A percentile compares a stretch with the other conserved stretches of the same genome.
phyloP scores from a whole-genome alignment of 2,329 filamentous ascomycete species.

The Phialemonium atrogriseum region DNA sequence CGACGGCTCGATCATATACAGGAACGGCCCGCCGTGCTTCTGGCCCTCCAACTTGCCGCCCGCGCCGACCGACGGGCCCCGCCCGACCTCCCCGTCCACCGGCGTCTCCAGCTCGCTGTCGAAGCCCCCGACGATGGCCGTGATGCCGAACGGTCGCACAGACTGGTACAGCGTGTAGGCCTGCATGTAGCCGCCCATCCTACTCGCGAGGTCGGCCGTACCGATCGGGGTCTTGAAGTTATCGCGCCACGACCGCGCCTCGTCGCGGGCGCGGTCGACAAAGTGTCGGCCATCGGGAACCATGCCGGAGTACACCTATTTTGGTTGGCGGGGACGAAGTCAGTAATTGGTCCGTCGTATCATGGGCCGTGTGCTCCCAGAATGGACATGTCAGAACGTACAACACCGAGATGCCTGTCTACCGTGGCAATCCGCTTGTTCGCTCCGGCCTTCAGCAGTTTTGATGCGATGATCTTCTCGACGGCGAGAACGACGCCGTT shows the following conservation, averaged over 20 bases:
- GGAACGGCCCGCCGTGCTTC: conserved; percentile 78
- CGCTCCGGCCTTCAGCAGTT: conserved; percentile 86
- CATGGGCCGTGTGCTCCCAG: no score
- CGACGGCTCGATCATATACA: conserved; percentile 99
- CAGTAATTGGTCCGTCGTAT: no score
- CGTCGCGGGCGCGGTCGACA: conserved; percentile 85
- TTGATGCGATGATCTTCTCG: conserved; percentile 93
- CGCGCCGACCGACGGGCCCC: conserved; percentile 67
- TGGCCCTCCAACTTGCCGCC: conserved; percentile 72
- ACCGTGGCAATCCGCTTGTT: conserved; percentile 97
- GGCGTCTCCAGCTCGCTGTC: conserved; percentile 79
- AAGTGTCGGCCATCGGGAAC: conserved; percentile 94
- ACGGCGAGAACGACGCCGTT: conserved; percentile 93
- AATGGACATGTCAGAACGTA: conserved; percentile 37
- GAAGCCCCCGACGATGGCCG: conserved; percentile 87
- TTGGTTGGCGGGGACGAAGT: no score
- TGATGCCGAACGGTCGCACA: conserved; percentile 93
- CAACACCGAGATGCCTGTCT: conserved; percentile 87
- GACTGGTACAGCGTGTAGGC: conserved; percentile 96
- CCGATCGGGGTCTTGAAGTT: conserved; percentile 94
- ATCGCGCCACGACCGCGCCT: conserved; percentile 83
- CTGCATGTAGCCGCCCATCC: conserved; percentile 94
- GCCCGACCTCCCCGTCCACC: conserved; percentile 86
- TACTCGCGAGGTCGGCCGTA: conserved; percentile 76
- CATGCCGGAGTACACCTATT: conserved; percentile 84